phyloP scores from a whole-genome alignment of 2,329 filamentous ascomycete species.

The Aspergillus glaucus region DNA sequence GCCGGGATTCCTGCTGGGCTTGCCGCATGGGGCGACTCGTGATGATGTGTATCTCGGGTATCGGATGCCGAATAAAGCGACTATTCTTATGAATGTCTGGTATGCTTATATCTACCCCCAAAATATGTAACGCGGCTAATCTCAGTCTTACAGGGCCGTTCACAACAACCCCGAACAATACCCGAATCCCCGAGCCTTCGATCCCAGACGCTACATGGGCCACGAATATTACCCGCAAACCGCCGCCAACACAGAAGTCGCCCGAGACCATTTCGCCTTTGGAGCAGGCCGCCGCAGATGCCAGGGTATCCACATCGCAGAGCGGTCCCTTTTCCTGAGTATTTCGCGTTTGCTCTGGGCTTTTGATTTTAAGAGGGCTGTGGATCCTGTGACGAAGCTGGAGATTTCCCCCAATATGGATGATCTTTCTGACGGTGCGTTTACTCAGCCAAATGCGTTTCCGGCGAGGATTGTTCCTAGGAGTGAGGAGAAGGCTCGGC shows the following conservation, averaged over 20 bases:
- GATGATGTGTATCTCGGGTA: slow-evolving; percentile 21
- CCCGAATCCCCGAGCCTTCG: slow-evolving; percentile 33
- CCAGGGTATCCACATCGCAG: slow-evolving; percentile 45
- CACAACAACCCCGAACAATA: slow-evolving; percentile 11
- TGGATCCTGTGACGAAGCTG: too few relatives aligned
- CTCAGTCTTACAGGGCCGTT: background rate
- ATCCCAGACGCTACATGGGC: slow-evolving; percentile 34
- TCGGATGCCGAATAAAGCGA: slow-evolving; percentile 29
- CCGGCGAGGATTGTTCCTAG: too few relatives aligned
- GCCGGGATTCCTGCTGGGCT: slow-evolving; percentile 20
- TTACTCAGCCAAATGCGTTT: too few relatives aligned
- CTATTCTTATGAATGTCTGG: slow-evolving; percentile 32
- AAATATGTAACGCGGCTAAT: too few relatives aligned
- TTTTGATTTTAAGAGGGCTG: slow-evolving; percentile 10
- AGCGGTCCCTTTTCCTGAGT: slow-evolving; percentile 44
- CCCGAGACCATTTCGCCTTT: slow-evolving; percentile 8
- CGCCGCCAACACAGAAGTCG: background rate
- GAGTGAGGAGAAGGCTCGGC: too few relatives aligned
- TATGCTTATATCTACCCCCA: too few relatives aligned
- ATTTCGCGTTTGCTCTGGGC: slow-evolving; percentile 50
- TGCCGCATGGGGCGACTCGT: slow-evolving; percentile 19
- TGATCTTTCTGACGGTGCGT: too few relatives aligned
- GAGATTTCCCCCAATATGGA: too few relatives aligned
- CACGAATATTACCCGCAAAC: background rate
- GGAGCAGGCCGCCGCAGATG: slow-evolving; percentile 19